phyloP scores from a whole-genome alignment of 192 early-diverging fungal species.

The Umbelopsis sp. region DNA sequence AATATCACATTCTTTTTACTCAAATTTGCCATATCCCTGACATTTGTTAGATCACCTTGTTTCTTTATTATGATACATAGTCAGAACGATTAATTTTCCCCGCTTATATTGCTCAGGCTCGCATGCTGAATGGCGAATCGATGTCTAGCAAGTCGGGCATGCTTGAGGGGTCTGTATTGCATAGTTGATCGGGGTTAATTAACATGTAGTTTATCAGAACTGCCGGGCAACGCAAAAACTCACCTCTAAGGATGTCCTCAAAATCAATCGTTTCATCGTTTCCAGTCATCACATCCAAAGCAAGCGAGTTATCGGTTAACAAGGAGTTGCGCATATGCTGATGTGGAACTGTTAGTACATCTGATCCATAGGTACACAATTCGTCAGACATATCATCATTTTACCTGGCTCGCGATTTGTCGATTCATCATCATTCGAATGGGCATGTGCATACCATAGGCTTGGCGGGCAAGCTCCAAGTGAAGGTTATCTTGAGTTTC shows the following conservation, averaged over 20 bases:
- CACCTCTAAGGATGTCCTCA: slow-evolving; percentile 87
- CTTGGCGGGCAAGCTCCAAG: slow-evolving; percentile 75
- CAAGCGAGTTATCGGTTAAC: slow-evolving; percentile 38
- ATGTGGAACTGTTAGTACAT: no score
- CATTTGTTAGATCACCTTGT: slow-evolving; percentile 2
- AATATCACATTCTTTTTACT: no score
- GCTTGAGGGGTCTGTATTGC: background rate
- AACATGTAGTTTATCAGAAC: no score
- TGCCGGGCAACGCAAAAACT: slow-evolving; percentile 9
- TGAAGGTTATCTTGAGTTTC: slow-evolving; percentile 82
- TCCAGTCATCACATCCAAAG: slow-evolving; percentile 85
- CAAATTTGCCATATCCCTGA: no score
- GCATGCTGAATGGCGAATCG: slow-evolving; percentile 9
- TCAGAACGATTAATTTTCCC: background rate
- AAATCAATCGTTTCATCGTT: slow-evolving; percentile 89
- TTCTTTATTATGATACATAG: slow-evolving; percentile 22
- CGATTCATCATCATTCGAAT: slow-evolving; percentile 93
- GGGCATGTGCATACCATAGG: slow-evolving; percentile 91
- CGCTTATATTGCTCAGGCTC: background rate
- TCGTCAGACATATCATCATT: background rate
- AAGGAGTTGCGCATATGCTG: slow-evolving; percentile 16
- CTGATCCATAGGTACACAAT: background rate
- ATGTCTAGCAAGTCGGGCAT: slow-evolving; percentile 17
- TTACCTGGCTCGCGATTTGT: slow-evolving; percentile 61
- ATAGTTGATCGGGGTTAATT: no score